Percentiles rank a stretch among this genome's conserved stretches.
Conservation (phyloP, 768 basidiomycete genomes). For the Suillus ampliporus region DNA sequence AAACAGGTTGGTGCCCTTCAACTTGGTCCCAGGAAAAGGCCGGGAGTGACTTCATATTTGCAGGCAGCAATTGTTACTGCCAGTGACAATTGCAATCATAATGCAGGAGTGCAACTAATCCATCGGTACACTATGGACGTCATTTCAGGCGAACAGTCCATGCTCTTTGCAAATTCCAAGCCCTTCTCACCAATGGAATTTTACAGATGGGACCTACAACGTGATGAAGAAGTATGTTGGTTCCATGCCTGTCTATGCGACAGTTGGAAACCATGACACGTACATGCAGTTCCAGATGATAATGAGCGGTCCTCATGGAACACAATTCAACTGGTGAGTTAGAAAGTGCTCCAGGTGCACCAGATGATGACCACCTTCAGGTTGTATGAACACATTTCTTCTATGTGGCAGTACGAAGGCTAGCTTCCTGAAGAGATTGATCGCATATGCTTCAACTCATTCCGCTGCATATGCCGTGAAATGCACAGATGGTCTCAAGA, state of each 20-base stretch:
- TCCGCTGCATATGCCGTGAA: slow-evolving; percentile 53
- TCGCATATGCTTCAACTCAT: slow-evolving; percentile 48
- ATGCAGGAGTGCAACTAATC: slow-evolving; percentile 21
- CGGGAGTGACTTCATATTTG: slow-evolving; percentile 1
- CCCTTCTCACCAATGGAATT: slow-evolving; percentile 24
- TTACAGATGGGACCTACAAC: slow-evolving; percentile 48
- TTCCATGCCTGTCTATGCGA: slow-evolving; percentile 68
- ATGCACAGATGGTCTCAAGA: slow-evolving; percentile 48
- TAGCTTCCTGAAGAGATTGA: slow-evolving; percentile 48
- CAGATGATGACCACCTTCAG: slow-evolving; percentile 25
- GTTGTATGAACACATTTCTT: slow-evolving; percentile 55
- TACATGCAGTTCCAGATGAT: slow-evolving; percentile 50
- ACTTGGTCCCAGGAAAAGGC: slow-evolving; percentile 21
- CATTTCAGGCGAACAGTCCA: slow-evolving; percentile 29
- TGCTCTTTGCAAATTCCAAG: slow-evolving; percentile 26
- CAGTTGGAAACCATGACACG: slow-evolving; percentile 77
- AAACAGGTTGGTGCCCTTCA: slow-evolving; percentile 23
- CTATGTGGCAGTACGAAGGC: slow-evolving; percentile 50
- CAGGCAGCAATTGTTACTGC: too few species aligned
- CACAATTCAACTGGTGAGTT: slow-evolving; percentile 49
- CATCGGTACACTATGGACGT: slow-evolving; percentile 25
- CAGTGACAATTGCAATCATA: not conserved
- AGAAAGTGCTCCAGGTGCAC: not conserved
- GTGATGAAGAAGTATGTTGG: slow-evolving; percentile 63
- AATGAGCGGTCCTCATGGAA: slow-evolving; percentile 37